Conservation (phyloP, 345 rosid genomes). For the Rhizophora mangle region DNA sequence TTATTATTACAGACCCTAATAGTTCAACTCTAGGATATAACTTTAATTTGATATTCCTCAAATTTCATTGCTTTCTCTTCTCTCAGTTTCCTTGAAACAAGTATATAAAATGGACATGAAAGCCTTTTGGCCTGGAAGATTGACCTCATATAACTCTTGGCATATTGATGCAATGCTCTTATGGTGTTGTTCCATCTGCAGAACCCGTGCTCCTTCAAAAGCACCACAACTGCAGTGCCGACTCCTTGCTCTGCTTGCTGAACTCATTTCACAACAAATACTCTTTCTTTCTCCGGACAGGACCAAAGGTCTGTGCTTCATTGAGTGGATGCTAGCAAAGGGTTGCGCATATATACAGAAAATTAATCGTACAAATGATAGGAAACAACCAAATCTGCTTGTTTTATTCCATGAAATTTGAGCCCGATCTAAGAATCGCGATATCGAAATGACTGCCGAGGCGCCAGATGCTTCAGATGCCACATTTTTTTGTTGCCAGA, state of each 20-base stretch:
- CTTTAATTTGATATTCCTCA: constrained; percentile 3
- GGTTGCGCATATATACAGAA: too few species aligned
- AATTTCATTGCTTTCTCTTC: constrained; percentile 19
- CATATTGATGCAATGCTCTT: constrained; percentile 40
- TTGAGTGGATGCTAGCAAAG: too few species aligned
- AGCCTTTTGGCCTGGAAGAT: constrained; percentile 33
- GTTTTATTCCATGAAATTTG: too few species aligned
- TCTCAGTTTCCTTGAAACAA: background rate
- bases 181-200: constrained; percentile 53
- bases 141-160: constrained; percentile 36
- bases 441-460: too few species aligned
- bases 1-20: too few species aligned
- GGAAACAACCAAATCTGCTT: too few species aligned
- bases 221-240: constrained; percentile 47
- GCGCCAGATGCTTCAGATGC: too few species aligned
- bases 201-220: background rate
- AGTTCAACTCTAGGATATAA: background rate
- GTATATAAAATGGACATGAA: too few species aligned
- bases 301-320: too few species aligned
- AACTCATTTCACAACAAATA: constrained; percentile 12
- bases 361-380: too few species aligned
- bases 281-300: background rate
- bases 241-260: constrained; percentile 42
- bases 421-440: too few species aligned
- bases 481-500: too few species aligned